These are phyloP conservation scores for Parastagonospora nodorum DNA, from an alignment of 2,329 filamentous ascomycete genomes.

Conservation along the genomic window DNA sequence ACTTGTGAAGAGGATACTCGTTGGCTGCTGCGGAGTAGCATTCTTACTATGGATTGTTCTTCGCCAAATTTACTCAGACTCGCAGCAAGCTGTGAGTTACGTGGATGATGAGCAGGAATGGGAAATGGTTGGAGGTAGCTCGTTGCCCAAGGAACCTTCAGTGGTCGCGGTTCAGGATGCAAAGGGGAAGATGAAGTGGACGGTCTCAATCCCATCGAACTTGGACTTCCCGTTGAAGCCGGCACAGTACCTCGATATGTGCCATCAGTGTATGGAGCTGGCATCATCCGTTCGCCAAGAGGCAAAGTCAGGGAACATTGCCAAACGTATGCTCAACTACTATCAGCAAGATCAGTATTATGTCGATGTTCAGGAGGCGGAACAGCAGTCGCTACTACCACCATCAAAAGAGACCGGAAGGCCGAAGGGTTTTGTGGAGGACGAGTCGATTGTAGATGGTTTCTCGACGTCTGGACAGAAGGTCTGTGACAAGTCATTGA, in stretches of 20 bases:
- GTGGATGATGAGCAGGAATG: slow-evolving; percentile 53
- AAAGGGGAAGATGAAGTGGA: slow-evolving; percentile 73
- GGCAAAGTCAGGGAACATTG: slow-evolving; percentile 31
- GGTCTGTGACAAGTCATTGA: slow-evolving; percentile 73
- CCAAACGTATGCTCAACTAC: slow-evolving; percentile 53
- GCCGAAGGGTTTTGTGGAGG: slow-evolving; percentile 46
- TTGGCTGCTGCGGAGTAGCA: slow-evolving; percentile 57
- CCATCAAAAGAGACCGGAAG: slow-evolving; percentile 45
- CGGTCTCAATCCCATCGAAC: slow-evolving; percentile 74
- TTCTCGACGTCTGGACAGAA: slow-evolving; percentile 45
- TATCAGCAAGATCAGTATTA: slow-evolving; percentile 71
- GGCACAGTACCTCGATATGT: slow-evolving; percentile 72
- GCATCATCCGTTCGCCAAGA: slow-evolving; percentile 55
- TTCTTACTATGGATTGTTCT: slow-evolving; percentile 59
- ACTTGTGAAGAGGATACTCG: slow-evolving; percentile 60
- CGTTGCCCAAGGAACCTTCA: slow-evolving; percentile 72
- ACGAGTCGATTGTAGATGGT: slow-evolving; percentile 37
- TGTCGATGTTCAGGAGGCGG: slow-evolving; percentile 75
- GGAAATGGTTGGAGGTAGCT: slow-evolving; percentile 69
- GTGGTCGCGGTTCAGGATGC: slow-evolving; percentile 72
- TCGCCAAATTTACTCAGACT: slow-evolving; percentile 35
- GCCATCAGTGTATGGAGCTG: slow-evolving; percentile 68
- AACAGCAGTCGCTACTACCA: slow-evolving; percentile 66
- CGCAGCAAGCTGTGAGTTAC: slow-evolving; percentile 17
- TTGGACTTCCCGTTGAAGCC: slow-evolving; percentile 69